Evolutionary conservation across 192 early-diverging fungal species (phyloP), one percentile per base, ranked within the genome.

Genomic region (Chytriomyces confervae): DNA sequence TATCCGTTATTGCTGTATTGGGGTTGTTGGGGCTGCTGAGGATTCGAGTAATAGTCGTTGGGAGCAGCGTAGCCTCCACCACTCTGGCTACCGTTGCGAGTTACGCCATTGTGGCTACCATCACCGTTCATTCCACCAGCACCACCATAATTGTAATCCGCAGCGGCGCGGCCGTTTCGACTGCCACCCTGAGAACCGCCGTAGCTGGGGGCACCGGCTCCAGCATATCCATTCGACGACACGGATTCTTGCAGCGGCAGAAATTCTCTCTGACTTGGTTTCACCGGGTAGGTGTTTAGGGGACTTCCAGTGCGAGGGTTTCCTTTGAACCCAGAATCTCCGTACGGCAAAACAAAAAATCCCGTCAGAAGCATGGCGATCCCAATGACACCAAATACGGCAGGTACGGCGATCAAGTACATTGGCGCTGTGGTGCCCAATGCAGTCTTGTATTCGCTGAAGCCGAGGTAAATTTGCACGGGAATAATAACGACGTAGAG

Each of bases 321-420:
- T 23, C 57, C 16, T 18, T 23, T n/a, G 16, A 61, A 61, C 18
- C 16, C 16, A 1, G 57, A n/a, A 18, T 71, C 69, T 13, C 57
- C 69, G n/a, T 71, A 71, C 50, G 69, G 69, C 5, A 71, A 57
- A 20, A 61, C 11, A 61, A 71, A 71, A 51, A 57, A 71, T 5
- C 69, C 69, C 8, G 69, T 44, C 10, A 44, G 11, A 43, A 71
- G 69, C 13, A 16, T 57, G 2, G 4, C 47, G 29, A 71, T 24
- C 8, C 69, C 57, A 20, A 20, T 24, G 10, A 71, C 50, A 23
- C 27, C 49, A 23, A 50, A 61, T 11, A 24, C 49, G 29, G 13
- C 29, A 7, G 69, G 50, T 11, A 57, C 49, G 8, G n/a, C 16
- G 5, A 71, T 71, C 7, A 71, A 51, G 50, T 51, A 71, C 3